Percentiles rank a stretch among this genome's conserved stretches.
phyloP scores from a whole-genome alignment of 306 rosid species.

The Rubus parviflorus region DNA sequence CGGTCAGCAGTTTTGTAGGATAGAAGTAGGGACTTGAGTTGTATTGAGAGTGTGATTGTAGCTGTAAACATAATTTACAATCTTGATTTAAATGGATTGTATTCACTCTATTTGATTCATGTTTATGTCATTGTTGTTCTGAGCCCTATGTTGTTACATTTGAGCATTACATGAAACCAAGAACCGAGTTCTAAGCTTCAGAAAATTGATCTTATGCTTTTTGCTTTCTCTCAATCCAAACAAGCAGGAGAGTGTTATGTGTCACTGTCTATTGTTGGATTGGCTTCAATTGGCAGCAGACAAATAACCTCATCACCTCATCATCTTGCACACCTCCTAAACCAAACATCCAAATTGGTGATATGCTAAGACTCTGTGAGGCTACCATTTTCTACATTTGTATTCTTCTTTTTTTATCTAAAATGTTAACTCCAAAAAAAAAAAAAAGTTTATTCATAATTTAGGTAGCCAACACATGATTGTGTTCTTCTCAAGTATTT shows the following conservation, averaged over 20 bases:
- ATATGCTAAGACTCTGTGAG: slow-evolving; percentile 33
- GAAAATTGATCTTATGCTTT: not conserved
- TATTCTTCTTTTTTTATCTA: not conserved
- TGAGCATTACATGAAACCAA: not conserved
- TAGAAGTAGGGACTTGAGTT: slow-evolving; percentile 18
- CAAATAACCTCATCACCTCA: slow-evolving; percentile 27
- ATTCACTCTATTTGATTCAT: not conserved
- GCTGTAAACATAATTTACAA: not conserved
- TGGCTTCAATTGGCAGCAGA: slow-evolving; percentile 1
- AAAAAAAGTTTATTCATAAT: not conserved
- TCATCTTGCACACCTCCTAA: slow-evolving; percentile 4
- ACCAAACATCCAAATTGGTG: slow-evolving; percentile 21
- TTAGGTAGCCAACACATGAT: not conserved
- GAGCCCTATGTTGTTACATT: not conserved
- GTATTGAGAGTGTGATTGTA: not conserved
- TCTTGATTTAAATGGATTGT: not conserved
- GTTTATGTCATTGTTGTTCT: not conserved
- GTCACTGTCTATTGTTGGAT: not conserved
- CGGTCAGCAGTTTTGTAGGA: slow-evolving; percentile 70
- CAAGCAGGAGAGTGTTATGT: not conserved
- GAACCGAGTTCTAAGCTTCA: not conserved
- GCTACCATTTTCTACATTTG: slow-evolving; percentile 36
- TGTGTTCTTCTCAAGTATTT: not conserved
- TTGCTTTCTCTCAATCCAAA: not conserved
- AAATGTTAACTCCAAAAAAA: not conserved